Evolutionary conservation across 257 asterid species (phyloP).

Genomic region (Nicotiana attenuata): DNA sequence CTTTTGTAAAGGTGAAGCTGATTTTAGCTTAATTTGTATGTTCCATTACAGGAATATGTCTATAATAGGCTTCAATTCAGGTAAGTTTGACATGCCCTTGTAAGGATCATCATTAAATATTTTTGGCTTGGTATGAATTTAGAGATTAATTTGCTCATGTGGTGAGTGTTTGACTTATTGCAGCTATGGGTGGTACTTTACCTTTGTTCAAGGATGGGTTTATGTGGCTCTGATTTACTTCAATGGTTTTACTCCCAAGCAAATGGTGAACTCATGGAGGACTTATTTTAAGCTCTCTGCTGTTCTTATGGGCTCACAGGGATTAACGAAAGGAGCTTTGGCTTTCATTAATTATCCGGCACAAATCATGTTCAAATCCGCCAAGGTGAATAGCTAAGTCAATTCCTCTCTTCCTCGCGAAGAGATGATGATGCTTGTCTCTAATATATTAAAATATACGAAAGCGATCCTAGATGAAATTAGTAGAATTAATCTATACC

Average conservation of each 20-base stretch:
- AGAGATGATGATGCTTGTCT: neutral
- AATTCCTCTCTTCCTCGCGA: neutral
- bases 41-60: slow-evolving; percentile 75
- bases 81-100: slow-evolving; percentile 29
- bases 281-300: slow-evolving; percentile 82
- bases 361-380: slow-evolving; percentile 94
- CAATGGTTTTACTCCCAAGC: slow-evolving; percentile 82
- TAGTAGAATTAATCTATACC: neutral
- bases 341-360: slow-evolving; percentile 95
- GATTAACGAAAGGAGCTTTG: slow-evolving; percentile 83
- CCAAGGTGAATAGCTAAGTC: slow-evolving; percentile 49
- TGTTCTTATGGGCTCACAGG: slow-evolving; percentile 90
- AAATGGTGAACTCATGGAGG: slow-evolving; percentile 96
- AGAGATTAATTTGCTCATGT: neutral
- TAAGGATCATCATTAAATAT: neutral
- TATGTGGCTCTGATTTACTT: slow-evolving; percentile 55
- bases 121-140: neutral
- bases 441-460: neutral
- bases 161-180: slow-evolving; percentile 13
- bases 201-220: slow-evolving; percentile 96
- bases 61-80: slow-evolving; percentile 94
- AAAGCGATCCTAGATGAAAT: neutral
- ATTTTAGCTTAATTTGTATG: neutral
- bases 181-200: slow-evolving; percentile 97
- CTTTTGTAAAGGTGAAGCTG: slow-evolving; percentile 2